Evolutionary conservation across 768 basidiomycete species (phyloP), one percentile per base, ranked within the genome.

Genomic region (Mrakia hoshinonis): DNA sequence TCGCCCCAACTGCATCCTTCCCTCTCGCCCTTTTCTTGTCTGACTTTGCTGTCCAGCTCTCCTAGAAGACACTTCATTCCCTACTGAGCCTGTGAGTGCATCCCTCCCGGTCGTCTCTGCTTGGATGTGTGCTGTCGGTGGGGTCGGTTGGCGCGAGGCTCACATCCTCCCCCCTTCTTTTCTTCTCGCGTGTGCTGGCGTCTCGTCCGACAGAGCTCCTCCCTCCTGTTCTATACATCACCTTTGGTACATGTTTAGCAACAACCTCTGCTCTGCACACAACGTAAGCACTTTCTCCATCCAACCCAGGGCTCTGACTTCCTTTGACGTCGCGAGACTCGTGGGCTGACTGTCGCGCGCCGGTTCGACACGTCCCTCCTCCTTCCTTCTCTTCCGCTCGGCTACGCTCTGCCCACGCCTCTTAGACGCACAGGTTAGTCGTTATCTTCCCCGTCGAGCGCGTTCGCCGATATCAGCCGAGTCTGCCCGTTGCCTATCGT

Each of bases 231-330:
- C 31, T 36, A 39, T 22, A 34, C 31, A 31, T 34, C 31, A 29
- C 58, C 58, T 31, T n/a, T 10, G 58, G 31, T 61, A 36, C 36
- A 58, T 68, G 38, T 68, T 58, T 43, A 46, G 39, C 52, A 68
- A 68, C 67, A 52, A 68, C 52, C 67, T 68, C 54, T 58, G 39
- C 26, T 58, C 52, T 43, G 24, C 67, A 55, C 67, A 68, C 54
- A 68, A 68, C 43, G 67, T 68, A 26, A 11, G 67, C 34, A n/a
- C n/a, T n/a, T n/a, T n/a, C n/a, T 54, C 13, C 22, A 6, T 43
- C 6, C 43, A 6, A 43, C 43, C 43, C 15, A 6, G 15, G 15
- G 43, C n/a, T n/a, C n/a, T n/a, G n/a, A n/a, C n/a, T n/a, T n/a
- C n/a, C n/a, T n/a, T n/a, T n/a, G n/a, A n/a, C n/a, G n/a, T n/a